Conservation (phyloP, 495 filamentous ascomycete species). For the Sporormia fimetaria region DNA sequence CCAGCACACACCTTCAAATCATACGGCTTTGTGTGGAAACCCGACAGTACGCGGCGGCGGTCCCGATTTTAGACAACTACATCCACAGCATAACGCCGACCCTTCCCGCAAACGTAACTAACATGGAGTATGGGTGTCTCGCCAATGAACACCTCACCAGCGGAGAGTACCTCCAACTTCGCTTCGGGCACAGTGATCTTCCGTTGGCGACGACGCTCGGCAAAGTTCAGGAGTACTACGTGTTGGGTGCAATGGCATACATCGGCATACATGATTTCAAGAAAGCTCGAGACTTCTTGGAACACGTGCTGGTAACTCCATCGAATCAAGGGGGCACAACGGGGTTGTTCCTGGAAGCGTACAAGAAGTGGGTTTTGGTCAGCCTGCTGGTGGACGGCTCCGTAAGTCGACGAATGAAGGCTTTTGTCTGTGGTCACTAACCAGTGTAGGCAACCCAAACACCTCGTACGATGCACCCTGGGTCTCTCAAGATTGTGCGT, state of each 20-base stretch:
- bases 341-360: conserved; percentile 75
- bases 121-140: conserved; percentile 22
- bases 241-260: conserved; percentile 68
- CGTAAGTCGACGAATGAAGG: conserved; percentile 32
- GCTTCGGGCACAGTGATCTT: conserved; percentile 47
- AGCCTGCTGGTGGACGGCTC: conserved; percentile 61
- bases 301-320: conserved; percentile 56
- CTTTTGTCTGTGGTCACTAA: conserved; percentile 26
- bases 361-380: conserved; percentile 88
- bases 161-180: conserved; percentile 43
- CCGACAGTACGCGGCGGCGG: conserved; percentile 41
- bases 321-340: conserved; percentile 45
- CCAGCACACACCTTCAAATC: conserved; percentile 52
- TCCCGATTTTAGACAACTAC: conserved; percentile 58
- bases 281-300: conserved; percentile 59
- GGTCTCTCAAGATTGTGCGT: conserved; percentile 46
- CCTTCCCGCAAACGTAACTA: conserved; percentile 12
- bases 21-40: conserved; percentile 48
- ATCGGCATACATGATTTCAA: conserved; percentile 60
- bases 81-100: conserved; percentile 51
- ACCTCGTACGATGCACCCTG: conserved; percentile 38
- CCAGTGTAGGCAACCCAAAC: conserved; percentile 14
- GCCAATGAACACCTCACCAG: conserved; percentile 26
- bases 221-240: conserved; percentile 64
- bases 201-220: conserved; percentile 45